Percentiles rank a stretch among this genome's conserved stretches.
Conservation (phyloP, 331 rosid species). For the Quercus lobata region DNA sequence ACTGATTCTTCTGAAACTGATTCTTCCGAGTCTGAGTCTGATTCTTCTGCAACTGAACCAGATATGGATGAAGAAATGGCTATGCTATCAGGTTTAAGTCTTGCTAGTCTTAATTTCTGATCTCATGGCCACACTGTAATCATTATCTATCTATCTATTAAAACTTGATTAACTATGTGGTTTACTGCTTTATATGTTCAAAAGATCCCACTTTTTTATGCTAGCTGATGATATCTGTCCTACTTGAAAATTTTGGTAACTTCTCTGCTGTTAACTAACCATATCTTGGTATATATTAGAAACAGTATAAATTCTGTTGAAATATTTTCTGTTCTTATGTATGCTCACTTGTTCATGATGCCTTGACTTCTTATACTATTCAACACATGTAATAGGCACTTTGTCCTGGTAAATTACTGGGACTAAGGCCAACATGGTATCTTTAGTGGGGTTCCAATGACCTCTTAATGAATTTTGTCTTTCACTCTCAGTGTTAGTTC, state of each 20-base stretch:
- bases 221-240: constrained; percentile 12
- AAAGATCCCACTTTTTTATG: background rate
- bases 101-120: background rate
- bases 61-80: constrained; percentile 67
- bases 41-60: constrained; percentile 77
- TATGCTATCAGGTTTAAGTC: constrained; percentile 67
- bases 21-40: constrained; percentile 54
- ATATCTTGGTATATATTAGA: background rate
- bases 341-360: background rate
- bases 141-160: background rate
- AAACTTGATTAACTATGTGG: background rate
- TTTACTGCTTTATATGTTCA: background rate
- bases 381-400: background rate
- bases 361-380: background rate
- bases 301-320: background rate
- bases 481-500: background rate
- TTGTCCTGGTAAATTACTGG: background rate
- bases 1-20: constrained; percentile 71
- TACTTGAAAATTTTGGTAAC: background rate
- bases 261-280: background rate
- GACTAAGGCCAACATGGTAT: background rate
- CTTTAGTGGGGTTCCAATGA: background rate
- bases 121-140: background rate
- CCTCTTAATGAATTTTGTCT: background rate
- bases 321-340: background rate